Percentiles rank a stretch among this genome's conserved stretches.
Evolutionary conservation across 2,329 filamentous ascomycete species (phyloP).

Genomic region (Alternaria triticina): DNA sequence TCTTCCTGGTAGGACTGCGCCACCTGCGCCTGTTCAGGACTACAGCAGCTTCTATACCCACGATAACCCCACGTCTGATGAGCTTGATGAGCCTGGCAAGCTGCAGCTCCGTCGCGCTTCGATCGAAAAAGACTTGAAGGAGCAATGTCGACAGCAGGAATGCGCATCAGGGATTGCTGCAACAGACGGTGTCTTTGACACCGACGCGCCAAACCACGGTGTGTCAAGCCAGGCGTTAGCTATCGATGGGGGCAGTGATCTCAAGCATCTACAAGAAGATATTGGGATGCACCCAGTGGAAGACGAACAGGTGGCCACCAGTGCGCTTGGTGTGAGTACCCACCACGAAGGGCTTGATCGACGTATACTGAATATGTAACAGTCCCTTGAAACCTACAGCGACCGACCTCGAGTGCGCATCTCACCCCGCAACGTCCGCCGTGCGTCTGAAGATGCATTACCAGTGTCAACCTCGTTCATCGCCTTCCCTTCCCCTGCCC

Average conservation of each 20-base stretch:
- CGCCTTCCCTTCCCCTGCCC: background rate
- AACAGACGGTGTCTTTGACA: background rate
- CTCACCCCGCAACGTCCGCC: background rate
- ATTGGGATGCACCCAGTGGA: background rate
- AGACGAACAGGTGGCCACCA: background rate
- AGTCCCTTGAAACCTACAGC: background rate
- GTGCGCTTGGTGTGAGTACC: background rate
- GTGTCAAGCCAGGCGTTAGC: background rate
- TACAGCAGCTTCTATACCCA: constrained; percentile 1
- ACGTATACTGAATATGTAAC: background rate
- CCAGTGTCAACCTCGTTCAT: background rate
- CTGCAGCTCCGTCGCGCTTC: background rate
- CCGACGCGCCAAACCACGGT: background rate
- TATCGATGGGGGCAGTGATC: background rate
- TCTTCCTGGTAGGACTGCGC: background rate
- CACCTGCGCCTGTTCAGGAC: background rate
- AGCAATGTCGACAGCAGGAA: background rate
- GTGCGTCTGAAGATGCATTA: background rate
- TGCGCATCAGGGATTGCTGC: background rate
- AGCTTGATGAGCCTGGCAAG: background rate
- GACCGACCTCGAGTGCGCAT: background rate
- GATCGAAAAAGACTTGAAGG: background rate
- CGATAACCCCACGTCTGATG: background rate
- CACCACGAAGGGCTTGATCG: too few relatives aligned
- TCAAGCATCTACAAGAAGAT: background rate